phyloP scores from a whole-genome alignment of 495 filamentous ascomycete species.

The Penicillium goetzii region DNA sequence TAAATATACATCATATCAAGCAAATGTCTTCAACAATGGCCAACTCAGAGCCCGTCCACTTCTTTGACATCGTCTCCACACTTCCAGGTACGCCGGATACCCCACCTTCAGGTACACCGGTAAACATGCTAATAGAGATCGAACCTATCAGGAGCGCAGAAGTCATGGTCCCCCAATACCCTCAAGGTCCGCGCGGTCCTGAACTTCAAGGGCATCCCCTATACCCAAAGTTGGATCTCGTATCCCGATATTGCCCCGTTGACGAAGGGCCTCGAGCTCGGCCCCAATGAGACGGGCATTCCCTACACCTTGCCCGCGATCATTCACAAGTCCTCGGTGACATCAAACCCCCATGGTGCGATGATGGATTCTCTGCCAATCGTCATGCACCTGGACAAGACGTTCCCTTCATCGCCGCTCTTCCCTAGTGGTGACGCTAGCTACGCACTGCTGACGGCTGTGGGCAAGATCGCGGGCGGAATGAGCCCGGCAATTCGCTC shows the following conservation, averaged over 20 bases:
- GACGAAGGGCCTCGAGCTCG: slow-evolving; percentile 29
- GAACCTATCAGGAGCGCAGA: slow-evolving; percentile 30
- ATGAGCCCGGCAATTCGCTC: slow-evolving; percentile 5
- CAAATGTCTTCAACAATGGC: slow-evolving; percentile 29
- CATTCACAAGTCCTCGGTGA: slow-evolving; percentile 33
- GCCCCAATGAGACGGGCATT: slow-evolving; percentile 25
- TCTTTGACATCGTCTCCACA: slow-evolving; percentile 43
- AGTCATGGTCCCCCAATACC: slow-evolving; percentile 50
- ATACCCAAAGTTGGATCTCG: slow-evolving; percentile 47
- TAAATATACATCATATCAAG: not conserved
- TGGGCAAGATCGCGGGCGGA: slow-evolving; percentile 50
- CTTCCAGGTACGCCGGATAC: slow-evolving; percentile 34
- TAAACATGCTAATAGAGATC: not conserved
- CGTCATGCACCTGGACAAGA: slow-evolving; percentile 40
- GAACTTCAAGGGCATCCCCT: slow-evolving; percentile 48
- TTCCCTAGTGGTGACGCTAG: slow-evolving; percentile 42
- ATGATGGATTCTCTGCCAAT: slow-evolving; percentile 49
- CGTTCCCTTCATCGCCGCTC: slow-evolving; percentile 36
- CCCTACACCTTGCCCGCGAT: slow-evolving; percentile 48
- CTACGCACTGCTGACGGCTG: slow-evolving; percentile 29
- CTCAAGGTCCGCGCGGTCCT: slow-evolving; percentile 42
- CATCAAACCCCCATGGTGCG: slow-evolving; percentile 31
- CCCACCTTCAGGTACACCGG: not conserved
- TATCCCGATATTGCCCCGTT: slow-evolving; percentile 48
- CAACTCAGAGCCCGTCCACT: slow-evolving; percentile 36